These are phyloP conservation scores for Barbatosphaeria neglecta DNA, from an alignment of 495 filamentous ascomycete genomes.

Conservation along the genomic window DNA sequence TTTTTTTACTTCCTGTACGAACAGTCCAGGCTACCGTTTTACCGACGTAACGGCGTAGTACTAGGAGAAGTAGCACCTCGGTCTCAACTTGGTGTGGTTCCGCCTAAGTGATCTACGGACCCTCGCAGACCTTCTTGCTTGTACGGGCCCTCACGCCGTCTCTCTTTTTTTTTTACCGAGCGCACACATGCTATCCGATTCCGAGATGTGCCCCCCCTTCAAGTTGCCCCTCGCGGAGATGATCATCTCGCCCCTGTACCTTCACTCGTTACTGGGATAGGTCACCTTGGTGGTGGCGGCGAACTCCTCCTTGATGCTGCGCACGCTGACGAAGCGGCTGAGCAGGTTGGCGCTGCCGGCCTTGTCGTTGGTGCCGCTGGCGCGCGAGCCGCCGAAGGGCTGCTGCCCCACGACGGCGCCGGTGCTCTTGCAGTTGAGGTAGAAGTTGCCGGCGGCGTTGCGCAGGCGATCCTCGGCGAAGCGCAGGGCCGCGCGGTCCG, in stretches of 20 bases:
- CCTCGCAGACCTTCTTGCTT: too few species aligned
- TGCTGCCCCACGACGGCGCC: slow-evolving; percentile 89
- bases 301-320: slow-evolving; percentile 90
- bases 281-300: slow-evolving; percentile 50
- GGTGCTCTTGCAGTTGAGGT: slow-evolving; percentile 88
- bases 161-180: too few species aligned
- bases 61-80: too few species aligned
- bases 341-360: slow-evolving; percentile 69
- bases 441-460: slow-evolving; percentile 79
- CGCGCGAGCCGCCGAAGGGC: slow-evolving; percentile 76
- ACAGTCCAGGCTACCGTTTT: too few species aligned
- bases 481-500: slow-evolving; percentile 54
- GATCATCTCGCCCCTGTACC: slow-evolving; percentile 7
- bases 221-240: not conserved
- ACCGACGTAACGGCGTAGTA: too few species aligned
- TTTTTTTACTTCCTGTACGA: too few species aligned
- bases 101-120: too few species aligned
- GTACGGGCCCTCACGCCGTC: too few species aligned
- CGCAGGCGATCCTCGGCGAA: slow-evolving; percentile 62
- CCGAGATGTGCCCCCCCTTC: too few species aligned
- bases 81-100: too few species aligned
- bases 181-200: too few species aligned
- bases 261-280: slow-evolving; percentile 75
- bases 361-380: slow-evolving; percentile 88
- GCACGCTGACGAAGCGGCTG: slow-evolving; percentile 66